Evolutionary conservation across 2,329 filamentous ascomycete species (phyloP), one percentile per base, ranked within the genome.

Genomic region (Fusarium phyllophilum): DNA sequence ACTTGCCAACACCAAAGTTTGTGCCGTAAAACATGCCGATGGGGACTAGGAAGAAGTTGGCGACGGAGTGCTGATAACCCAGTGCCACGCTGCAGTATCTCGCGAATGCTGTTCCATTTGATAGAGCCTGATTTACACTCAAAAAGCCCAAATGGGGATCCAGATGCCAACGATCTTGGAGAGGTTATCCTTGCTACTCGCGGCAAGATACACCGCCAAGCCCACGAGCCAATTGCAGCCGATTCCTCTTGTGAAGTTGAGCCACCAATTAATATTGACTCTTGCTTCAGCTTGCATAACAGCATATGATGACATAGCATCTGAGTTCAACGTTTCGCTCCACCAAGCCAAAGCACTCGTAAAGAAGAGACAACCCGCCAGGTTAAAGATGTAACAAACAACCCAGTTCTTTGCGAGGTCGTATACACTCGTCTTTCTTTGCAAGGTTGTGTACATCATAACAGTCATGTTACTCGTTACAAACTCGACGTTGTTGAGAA

Each of bases 121-220:
- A 12, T 9, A 4, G 18, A 46, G 18, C 29, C 5, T 20, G 18
- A 6, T 9, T 4, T 14, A 18, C 5, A 60, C 57, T 52, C 22
- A 52, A 36, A 52, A 60, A 9, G 57, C 45, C 45, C 36, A 60
- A 3, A 60, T 52, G 2, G 57, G 57, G 9, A 60, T 31, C 45
- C 45, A 60, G 7, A 60, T 60, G 4, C 57, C 57, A 54, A 54
- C 26, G 13, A 60, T 60, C 45, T 60, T 60, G 17, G 45, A 60
- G 9, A 60, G 12, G 20, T 60, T 60, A 7, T 60, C 57, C 26
- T 54, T 60, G 5, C 45, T 34, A 2, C 57, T 60, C 3, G 18
- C 54, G 1, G 45, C 18, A 1, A 60, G n/a, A 1, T 15, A 60
- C 0, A 60, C 36, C 0, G 57, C 57, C 10, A 60, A 26, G 0